Evolutionary conservation across 306 rosid genomes (phyloP).

Genomic region (Cucumis sativus): Cucumber_9930_V3 NC_026656.2:23122501-23123000

Average conservation of each 20-base stretch:
- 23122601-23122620: too few relatives aligned
- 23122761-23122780: slow-evolving; percentile 4
- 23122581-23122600: too few relatives aligned
- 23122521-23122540: too few relatives aligned
- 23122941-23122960: slow-evolving; percentile 3
- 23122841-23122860: slow-evolving; percentile 22
- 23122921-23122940: background rate
- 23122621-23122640: too few relatives aligned
- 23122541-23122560: too few relatives aligned
- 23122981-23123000: slow-evolving; percentile 20
- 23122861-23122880: slow-evolving; percentile 27
- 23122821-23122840: slow-evolving; percentile 22
- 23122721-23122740: too few relatives aligned
- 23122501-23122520: too few relatives aligned
- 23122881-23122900: slow-evolving; percentile 13
- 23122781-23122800: slow-evolving; percentile 10
- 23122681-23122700: too few relatives aligned
- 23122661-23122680: too few relatives aligned
- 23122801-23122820: slow-evolving; percentile 12
- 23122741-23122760: background rate
- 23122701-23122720: too few relatives aligned
- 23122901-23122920: slow-evolving; percentile 14
- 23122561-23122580: too few relatives aligned
- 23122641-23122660: too few relatives aligned
- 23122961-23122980: slow-evolving; percentile 18